These are phyloP conservation scores for Leptographium wingfieldii DNA, from an alignment of 2,329 filamentous ascomycete genomes.

Conservation along the genomic window DNA sequence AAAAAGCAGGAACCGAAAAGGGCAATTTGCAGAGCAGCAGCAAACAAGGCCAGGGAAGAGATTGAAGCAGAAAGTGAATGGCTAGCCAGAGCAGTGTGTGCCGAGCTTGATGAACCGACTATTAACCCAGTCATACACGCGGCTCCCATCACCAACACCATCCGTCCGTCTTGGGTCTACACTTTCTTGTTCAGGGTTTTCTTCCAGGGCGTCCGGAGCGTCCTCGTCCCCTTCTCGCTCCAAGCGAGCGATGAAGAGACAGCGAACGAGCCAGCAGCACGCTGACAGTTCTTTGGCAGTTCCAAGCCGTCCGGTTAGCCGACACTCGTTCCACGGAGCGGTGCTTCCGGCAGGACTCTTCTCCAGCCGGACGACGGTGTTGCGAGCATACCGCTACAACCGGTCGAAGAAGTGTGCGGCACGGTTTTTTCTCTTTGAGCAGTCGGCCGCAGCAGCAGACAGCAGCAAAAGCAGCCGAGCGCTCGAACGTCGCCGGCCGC, in stretches of 20 bases:
- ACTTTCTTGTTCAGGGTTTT: too few species aligned
- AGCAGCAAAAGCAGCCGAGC: neutral
- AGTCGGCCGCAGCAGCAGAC: neutral
- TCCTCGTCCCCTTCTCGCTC: neutral
- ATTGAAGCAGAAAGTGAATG: neutral
- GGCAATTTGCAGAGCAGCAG: neutral
- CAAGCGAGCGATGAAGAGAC: neutral
- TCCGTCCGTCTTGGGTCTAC: too few species aligned
- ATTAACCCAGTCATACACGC: neutral
- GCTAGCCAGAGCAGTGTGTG: neutral
- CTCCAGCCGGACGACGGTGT: neutral
- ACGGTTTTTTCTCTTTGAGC: constrained; percentile 7
- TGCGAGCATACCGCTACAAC: neutral
- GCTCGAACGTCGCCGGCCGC: neutral
- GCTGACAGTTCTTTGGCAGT: neutral
- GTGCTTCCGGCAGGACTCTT: constrained; percentile 4
- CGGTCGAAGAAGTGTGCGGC: neutral
- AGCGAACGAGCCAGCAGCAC: neutral
- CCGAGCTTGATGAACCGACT: neutral
- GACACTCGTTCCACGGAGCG: neutral
- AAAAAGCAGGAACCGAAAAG: neutral
- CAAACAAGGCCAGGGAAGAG: neutral
- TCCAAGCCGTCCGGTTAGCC: neutral
- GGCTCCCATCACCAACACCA: too few species aligned
- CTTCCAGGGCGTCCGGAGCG: neutral